Conservation (phyloP, 164 flowering plant species). For the Euptelea pleiosperma region DNA sequence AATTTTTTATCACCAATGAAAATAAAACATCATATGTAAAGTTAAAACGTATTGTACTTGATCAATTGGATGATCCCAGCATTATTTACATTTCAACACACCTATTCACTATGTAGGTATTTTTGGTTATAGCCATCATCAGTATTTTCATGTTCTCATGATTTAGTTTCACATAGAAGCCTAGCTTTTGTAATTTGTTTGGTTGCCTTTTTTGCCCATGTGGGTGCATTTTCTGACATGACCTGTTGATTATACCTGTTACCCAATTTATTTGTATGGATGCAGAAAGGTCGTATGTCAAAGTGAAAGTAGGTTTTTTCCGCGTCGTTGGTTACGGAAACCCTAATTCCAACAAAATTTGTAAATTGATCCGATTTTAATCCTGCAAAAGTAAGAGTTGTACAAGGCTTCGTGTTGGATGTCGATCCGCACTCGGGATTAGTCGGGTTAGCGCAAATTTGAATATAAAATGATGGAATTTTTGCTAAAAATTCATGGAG, state of each 20-base stretch:
- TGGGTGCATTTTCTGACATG: slow-evolving; percentile 19
- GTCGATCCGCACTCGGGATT: too few species aligned
- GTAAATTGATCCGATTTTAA: too few species aligned
- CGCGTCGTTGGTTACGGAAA: too few species aligned
- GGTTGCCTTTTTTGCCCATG: not conserved
- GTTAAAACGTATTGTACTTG: slow-evolving; percentile 93
- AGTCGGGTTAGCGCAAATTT: too few species aligned
- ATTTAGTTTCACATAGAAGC: not conserved
- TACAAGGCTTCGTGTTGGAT: too few species aligned
- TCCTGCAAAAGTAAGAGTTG: too few species aligned
- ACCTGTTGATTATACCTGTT: slow-evolving; percentile 18
- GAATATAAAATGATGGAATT: too few species aligned
- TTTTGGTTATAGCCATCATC: slow-evolving; percentile 18
- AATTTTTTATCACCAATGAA: slow-evolving; percentile 95
- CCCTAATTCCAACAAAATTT: too few species aligned
- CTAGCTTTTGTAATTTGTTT: slow-evolving; percentile 10
- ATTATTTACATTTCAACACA: slow-evolving; percentile 93
- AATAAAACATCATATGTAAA: slow-evolving; percentile 96
- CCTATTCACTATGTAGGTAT: slow-evolving; percentile 82
- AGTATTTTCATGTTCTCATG: not conserved
- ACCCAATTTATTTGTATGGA: slow-evolving; percentile 9
- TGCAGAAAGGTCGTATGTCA: slow-evolving; percentile 89
- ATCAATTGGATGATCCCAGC: slow-evolving; percentile 97
- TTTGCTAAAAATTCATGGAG: too few species aligned
- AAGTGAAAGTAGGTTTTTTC: too few species aligned